Evolutionary conservation across 2,329 filamentous ascomycete genomes (phyloP).

Genomic region (Fusarium sp.): DNA sequence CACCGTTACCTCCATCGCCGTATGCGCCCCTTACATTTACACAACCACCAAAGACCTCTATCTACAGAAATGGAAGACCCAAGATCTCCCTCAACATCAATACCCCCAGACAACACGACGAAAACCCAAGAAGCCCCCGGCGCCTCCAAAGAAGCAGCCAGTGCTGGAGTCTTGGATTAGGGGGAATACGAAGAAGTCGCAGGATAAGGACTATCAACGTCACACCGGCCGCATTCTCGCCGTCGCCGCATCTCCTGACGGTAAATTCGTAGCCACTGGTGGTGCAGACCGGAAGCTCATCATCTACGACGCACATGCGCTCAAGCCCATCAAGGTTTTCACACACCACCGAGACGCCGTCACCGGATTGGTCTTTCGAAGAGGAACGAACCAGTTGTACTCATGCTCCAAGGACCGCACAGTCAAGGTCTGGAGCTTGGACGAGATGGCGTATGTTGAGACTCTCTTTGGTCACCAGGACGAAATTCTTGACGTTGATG

Average conservation of each 20-base stretch:
- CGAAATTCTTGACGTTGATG: conserved; percentile 85
- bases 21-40: conserved; percentile 85
- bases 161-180: conserved; percentile 73
- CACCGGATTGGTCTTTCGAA: conserved; percentile 85
- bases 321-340: conserved; percentile 86
- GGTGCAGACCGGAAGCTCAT: conserved; percentile 87
- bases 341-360: conserved; percentile 92
- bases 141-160: conserved; percentile 72
- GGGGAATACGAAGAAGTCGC: conserved; percentile 70
- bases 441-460: conserved; percentile 93
- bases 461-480: conserved; percentile 98
- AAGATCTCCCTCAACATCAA: conserved; percentile 72
- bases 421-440: conserved; percentile 94
- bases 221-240: conserved; percentile 85
- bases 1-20: conserved; percentile 82
- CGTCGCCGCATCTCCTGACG: conserved; percentile 88
- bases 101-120: conserved; percentile 70
- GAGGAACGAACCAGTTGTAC: conserved; percentile 92
- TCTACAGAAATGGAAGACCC: conserved; percentile 90
- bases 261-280: conserved; percentile 91
- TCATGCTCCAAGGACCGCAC: conserved; percentile 91
- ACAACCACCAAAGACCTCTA: conserved; percentile 88
- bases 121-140: conserved; percentile 69
- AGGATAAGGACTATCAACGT: conserved; percentile 77
- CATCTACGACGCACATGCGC: conserved; percentile 84